Percentiles rank a stretch among this genome's conserved stretches.
These are phyloP conservation scores for Microbotryum lychnidis-dioicae DNA, from an alignment of 1,284 basidiomycete species.

Conservation along the genomic window DNA sequence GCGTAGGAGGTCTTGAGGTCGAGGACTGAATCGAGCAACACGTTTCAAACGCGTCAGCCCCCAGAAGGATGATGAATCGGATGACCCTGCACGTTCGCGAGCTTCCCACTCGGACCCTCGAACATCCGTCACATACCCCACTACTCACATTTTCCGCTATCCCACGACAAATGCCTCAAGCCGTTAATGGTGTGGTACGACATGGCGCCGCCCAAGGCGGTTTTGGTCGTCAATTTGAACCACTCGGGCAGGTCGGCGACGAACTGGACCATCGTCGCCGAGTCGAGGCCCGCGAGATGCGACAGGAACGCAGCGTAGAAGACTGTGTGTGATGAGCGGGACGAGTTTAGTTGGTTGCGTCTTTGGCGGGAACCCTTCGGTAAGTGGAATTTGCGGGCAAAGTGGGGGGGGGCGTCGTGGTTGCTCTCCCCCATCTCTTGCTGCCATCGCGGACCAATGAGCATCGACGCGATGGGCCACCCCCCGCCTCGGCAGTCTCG, in stretches of 20 bases:
- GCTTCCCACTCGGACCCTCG: no score
- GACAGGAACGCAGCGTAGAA: slow-evolving; percentile 82
- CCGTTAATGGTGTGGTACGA: slow-evolving; percentile 89
- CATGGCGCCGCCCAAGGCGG: slow-evolving; percentile 70
- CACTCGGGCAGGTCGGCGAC: slow-evolving; percentile 48
- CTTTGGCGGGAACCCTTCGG: no score
- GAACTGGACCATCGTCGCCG: slow-evolving; percentile 64
- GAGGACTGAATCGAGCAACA: slow-evolving; percentile 52
- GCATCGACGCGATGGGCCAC: neutral
- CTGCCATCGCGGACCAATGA: no score
- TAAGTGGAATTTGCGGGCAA: neutral
- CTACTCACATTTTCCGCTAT: slow-evolving; percentile 73
- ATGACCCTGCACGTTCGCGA: no score
- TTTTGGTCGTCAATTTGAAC: slow-evolving; percentile 64
- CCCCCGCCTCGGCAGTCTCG: neutral
- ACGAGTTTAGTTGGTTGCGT: neutral
- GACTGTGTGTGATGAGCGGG: slow-evolving; percentile 44
- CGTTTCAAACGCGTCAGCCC: neutral
- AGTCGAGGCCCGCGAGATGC: slow-evolving; percentile 77
- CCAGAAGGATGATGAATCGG: no score
- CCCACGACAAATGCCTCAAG: slow-evolving; percentile 84
- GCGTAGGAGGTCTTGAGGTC: slow-evolving; percentile 68
- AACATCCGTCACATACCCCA: no score
- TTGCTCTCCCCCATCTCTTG: no score
- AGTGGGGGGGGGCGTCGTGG: no score